Evolutionary conservation across 225 moss, liverwort and hornwort genomes (phyloP).

Genomic region (Thuidium tamariscinum): DNA sequence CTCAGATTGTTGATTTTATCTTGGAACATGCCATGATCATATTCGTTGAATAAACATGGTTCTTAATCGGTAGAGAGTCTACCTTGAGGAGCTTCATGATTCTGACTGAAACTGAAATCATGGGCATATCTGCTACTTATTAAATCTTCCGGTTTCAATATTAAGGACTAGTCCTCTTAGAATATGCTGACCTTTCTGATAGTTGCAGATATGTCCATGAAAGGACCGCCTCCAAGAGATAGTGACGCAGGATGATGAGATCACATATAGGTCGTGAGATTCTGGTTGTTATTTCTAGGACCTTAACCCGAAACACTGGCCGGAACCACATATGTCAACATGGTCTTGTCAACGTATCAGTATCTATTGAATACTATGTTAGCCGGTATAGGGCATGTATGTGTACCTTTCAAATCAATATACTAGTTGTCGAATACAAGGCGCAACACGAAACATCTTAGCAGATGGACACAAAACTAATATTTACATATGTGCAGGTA

Average conservation of each 20-base stretch:
- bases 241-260: neutral
- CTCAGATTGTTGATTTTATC: neutral
- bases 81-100: neutral
- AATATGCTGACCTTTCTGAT: neutral
- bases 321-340: neutral
- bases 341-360: neutral
- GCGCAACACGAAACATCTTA: neutral
- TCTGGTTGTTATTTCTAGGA: neutral
- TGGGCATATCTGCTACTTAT: neutral
- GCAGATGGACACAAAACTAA: neutral
- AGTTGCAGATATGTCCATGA: neutral
- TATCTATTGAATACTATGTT: neutral
- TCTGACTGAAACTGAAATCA: neutral
- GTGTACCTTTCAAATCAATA: neutral
- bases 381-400: neutral
- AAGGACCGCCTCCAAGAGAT: neutral
- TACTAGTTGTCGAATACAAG: neutral
- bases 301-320: neutral
- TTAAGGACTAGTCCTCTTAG: neutral
- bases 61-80: neutral
- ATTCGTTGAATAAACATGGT: neutral
- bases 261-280: neutral
- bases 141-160: neutral
- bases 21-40: neutral
- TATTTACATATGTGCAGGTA: slow-evolving; percentile 18